Base-by-base conservation (phyloP, 352 stramenopile species). In the Phytophthora tubulina region DNA sequence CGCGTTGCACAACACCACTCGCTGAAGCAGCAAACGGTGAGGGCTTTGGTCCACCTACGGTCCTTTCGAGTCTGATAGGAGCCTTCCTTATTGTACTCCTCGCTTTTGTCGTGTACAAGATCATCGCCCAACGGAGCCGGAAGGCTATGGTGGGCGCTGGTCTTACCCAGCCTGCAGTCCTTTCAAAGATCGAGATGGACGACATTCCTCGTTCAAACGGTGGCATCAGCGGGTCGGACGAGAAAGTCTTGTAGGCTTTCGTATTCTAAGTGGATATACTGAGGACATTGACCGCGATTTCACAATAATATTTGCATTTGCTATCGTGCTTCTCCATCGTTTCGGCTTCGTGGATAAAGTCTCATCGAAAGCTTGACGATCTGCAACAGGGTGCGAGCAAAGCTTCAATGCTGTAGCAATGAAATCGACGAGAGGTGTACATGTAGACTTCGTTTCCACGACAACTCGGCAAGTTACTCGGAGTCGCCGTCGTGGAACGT, bases 401-500 rank as follows among this genome's bases (percentile, higher is more conserved):
- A 14, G 41, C 41, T 8, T 46, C 15, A 46, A 46, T 46, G 15
- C 41, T 27, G 15, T n/a, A 46, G 21, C 21, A 27, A 27, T 27
- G 1, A 27, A 27, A 27, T 27, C 21, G 21, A 27, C 21, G 21
- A 27, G 21, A 27, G 21, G 21, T 27, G 21, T 27, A 27, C 21
- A 27, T 27, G 21, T 27, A 27, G 21, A 27, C 21, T 50, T 39
- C 27, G 38, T 38, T 7, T 41, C 44, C 30, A 44, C 5, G 45
- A 21, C 4, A 50, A 36, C 3, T 33, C 30, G 35, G 15, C 17
- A 21, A 38, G 32, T 81, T 73, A 90, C 65, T 90, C 82, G 0
- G 82, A 90, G 60, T 90, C 82, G 32, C 82, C 82, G 48, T 90
- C 82, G 58, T 90, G 82, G 59, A 88, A 90, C 32, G 81, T 88